These are phyloP conservation scores for Cryptosporidium muris DNA, from an alignment of 169 alveolate genomes.

Conservation along the genomic window DNA sequence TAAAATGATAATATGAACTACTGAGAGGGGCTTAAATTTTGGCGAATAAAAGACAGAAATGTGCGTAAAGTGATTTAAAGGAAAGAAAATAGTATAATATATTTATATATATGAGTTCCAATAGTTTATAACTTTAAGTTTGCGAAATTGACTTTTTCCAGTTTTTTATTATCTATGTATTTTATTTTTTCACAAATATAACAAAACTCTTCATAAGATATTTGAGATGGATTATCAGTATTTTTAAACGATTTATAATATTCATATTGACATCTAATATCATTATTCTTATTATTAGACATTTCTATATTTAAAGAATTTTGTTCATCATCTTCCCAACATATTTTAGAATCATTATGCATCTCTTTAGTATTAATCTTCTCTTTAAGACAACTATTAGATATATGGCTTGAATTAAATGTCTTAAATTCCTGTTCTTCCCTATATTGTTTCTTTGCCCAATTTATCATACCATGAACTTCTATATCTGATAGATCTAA, in stretches of 20 bases:
- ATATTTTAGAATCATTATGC: too few species aligned
- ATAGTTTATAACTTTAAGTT: too few species aligned
- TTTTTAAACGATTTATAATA: constrained; percentile 4
- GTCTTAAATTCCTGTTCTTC: not conserved
- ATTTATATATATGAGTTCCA: too few species aligned
- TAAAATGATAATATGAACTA: constrained; percentile 10
- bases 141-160: too few species aligned
- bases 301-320: constrained; percentile 4
- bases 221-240: constrained; percentile 6
- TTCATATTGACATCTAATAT: constrained; percentile 4
- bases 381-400: too few species aligned
- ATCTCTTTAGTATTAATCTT: too few species aligned
- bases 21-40: constrained; percentile 27
- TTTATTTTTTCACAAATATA: too few species aligned
- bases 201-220: constrained; percentile 37
- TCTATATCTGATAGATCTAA: constrained; percentile 20
- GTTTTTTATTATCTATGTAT: too few species aligned
- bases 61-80: constrained; percentile 17
- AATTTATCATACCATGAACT: constrained; percentile 7
- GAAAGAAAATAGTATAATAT: not conserved
- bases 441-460: constrained; percentile 29
- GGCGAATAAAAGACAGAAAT: constrained; percentile 19
- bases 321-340: too few species aligned
- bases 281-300: constrained; percentile 6
- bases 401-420: too few species aligned